Evolutionary conservation across 768 basidiomycete species (phyloP), one percentile per base, ranked within the genome.

Genomic region (Amanita pallidorosea): DNA sequence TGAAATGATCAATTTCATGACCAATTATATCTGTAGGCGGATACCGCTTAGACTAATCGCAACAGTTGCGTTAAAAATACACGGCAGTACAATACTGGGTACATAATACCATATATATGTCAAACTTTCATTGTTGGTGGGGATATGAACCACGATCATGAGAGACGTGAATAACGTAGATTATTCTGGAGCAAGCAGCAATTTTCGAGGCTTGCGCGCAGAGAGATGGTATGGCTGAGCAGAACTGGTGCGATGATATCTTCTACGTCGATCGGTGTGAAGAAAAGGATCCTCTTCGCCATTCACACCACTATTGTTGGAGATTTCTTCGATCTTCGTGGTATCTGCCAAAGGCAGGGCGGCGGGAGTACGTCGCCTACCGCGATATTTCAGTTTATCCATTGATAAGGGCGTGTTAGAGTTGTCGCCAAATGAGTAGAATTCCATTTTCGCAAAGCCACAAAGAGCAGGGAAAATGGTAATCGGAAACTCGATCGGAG

Each of bases 111-210:
- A 29, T 8, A 29, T 29, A 29, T 8, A 29, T 29, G 23, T 23
- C 29, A 7, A 4, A 29, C 29, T 29, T 8, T 29, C 29, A 29
- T 29, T 9, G 29, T 29, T 8, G 29, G 29, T 9, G 7, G 29
- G 29, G 25, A 27, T 25, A 25, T 25, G 6, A 25, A 25, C 25
- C 22, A 25, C 7, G 25, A 7, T 38, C n/a, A 18, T 38, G 37
- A 38, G 37, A 38, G 15, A 18, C 7, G 31, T 11, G 7, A 8
- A 8, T 8, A 17, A 34, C 3, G 13, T 1, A 15, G 7, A 6
- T 20, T 25, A 50, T 34, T 50, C 49, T 12, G 49, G 49, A 7
- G 41, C 49, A 6, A 50, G 49, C 8, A 50, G 29, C 12, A 34
- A 27, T 23, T 50, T 50, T 35, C 40, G 18, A 33, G 23, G 11